Evolutionary conservation across 2,329 filamentous ascomycete species (phyloP), one percentile per base, ranked within the genome.

Genomic region (Lasiodiplodia sp.): DNA sequence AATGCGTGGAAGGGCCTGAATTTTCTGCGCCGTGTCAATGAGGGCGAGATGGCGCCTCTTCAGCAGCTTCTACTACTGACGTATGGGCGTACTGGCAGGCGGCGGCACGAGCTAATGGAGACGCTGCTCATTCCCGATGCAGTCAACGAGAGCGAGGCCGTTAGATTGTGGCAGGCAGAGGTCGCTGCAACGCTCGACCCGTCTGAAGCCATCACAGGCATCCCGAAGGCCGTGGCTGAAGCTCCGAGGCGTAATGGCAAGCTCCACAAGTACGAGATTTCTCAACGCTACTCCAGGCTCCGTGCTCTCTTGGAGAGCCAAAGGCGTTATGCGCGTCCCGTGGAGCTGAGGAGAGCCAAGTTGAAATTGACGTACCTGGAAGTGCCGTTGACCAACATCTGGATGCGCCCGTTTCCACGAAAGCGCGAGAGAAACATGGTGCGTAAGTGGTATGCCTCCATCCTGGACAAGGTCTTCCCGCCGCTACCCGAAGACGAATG

Each of bases 51-150:
- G 16, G 76, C 76, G 16, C 81, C 83, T 16, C 75, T 90, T 21
- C 78, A 84, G 55, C 86, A 83, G 67, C 79, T 89, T 12, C 77
- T 91, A 23, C 77, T 82, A 38, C 76, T 84, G 69, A 82, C 87
- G 16, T 90, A 90, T 72, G 88, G 87, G 16, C 84, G 88, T 64
- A 80, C 79, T 38, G 88, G 88, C 10, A 82, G 78, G 71, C 80
- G 86, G 38, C 82, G 86, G 72, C 79, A 84, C 69, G 77, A 84
- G 11, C 75, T 90, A 38, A 66, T 88, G 69, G 69, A 52, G 8
- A 23, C 23, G 5, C 25, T 69, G 21, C 66, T 69, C 8, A 18
- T 64, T 5, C 64, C 68, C 5, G 68, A 69, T 14, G 11, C 51
- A 2, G 7, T 53, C 37, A 31, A 28, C 25, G 66, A 55, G 34